Percentiles rank a stretch among this genome's conserved stretches.
Evolutionary conservation across 2,329 filamentous ascomycete species (phyloP).

Genomic region (Stagonosporopsis vannaccii): DNA sequence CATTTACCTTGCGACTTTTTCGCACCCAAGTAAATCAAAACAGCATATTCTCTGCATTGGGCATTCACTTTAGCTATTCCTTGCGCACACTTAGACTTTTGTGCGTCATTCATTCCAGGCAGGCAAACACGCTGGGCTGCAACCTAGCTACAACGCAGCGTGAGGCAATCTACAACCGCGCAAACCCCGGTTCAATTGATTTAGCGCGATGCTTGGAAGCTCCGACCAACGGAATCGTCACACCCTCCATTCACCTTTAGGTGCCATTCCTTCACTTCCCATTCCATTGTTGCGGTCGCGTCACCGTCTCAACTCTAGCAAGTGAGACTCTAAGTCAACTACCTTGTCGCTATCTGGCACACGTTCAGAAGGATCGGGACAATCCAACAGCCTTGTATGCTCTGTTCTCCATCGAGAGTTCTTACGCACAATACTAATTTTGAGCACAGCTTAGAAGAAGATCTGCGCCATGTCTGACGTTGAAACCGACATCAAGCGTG

Average conservation of each 20-base stretch:
- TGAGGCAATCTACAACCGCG: conserved; percentile 8
- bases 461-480: conserved; percentile 38
- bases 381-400: conserved; percentile 14
- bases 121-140: background rate
- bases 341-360: background rate
- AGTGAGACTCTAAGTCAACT: background rate
- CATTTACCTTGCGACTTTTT: background rate
- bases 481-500: conserved; percentile 39
- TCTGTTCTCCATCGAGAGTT: background rate
- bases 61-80: background rate
- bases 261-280: conserved; percentile 3
- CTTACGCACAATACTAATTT: conserved; percentile 14
- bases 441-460: background rate
- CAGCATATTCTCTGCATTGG: background rate
- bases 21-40: background rate
- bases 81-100: background rate
- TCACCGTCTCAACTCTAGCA: background rate
- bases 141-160: background rate
- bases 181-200: conserved; percentile 5
- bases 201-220: conserved; percentile 17
- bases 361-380: background rate
- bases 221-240: conserved; percentile 19
- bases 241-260: conserved; percentile 4
- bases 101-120: background rate
- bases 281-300: conserved; percentile 4